These are phyloP conservation scores for Dittrichia graveolens DNA, from an alignment of 129 eudicot genomes.

Conservation along the genomic window DNA sequence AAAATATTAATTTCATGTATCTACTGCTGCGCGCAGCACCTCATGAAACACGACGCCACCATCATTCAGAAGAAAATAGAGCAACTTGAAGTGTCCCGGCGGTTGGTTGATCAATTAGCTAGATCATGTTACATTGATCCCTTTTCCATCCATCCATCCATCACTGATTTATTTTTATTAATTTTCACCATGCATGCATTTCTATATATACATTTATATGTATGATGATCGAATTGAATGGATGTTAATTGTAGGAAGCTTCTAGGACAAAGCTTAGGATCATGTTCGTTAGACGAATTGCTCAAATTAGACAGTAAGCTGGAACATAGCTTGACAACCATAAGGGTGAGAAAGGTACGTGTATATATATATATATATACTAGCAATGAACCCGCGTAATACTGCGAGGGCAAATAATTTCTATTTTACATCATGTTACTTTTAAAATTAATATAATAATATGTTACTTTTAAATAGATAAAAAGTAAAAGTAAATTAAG, in stretches of 20 bases:
- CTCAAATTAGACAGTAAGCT: conserved; percentile 47
- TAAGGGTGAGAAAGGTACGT: conserved; percentile 53
- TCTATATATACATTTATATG: background rate
- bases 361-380: background rate
- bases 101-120: conserved; percentile 31
- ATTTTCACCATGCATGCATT: no score
- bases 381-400: no score
- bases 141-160: background rate
- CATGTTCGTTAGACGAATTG: conserved; percentile 49
- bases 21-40: conserved; percentile 28
- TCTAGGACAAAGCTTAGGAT: conserved; percentile 49
- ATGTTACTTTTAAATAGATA: no score
- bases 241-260: conserved; percentile 35
- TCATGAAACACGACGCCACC: conserved; percentile 45
- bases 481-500: no score
- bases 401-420: no score
- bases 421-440: no score
- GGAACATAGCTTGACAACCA: conserved; percentile 47
- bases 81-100: conserved; percentile 45
- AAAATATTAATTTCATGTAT: background rate
- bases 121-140: background rate
- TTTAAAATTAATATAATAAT: no score
- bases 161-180: background rate
- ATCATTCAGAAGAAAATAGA: conserved; percentile 45
- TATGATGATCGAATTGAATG: background rate